Conservation (phyloP, 2,329 filamentous ascomycete species). For the Penicillium sp. region DNA sequence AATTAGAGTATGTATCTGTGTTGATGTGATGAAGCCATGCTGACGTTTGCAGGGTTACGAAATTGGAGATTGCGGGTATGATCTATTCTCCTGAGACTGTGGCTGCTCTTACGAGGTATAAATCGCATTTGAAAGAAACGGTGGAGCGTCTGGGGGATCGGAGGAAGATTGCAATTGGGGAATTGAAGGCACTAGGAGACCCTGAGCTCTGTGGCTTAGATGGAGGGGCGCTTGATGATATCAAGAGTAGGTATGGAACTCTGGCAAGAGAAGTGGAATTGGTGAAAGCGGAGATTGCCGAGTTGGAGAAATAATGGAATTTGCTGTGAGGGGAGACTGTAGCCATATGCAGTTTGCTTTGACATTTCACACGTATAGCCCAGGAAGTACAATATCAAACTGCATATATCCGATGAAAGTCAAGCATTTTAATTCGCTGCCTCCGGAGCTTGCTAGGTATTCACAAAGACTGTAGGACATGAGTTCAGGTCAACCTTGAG, state of each 20-base stretch:
- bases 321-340: not conserved
- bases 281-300: slow-evolving; percentile 34
- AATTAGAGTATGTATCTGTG: slow-evolving; percentile 35
- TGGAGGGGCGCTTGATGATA: slow-evolving; percentile 34
- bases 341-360: too few species aligned
- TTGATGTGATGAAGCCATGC: not conserved
- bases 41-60: slow-evolving; percentile 33
- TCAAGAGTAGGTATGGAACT: slow-evolving; percentile 41
- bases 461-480: too few species aligned
- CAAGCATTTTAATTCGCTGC: too few species aligned
- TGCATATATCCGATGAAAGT: too few species aligned
- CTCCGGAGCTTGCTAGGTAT: too few species aligned
- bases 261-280: slow-evolving; percentile 41
- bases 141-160: slow-evolving; percentile 33
- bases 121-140: slow-evolving; percentile 33
- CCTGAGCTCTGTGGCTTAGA: slow-evolving; percentile 19
- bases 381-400: too few species aligned
- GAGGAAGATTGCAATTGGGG: slow-evolving; percentile 29
- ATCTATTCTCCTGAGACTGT: slow-evolving; percentile 43
- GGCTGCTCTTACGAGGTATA: slow-evolving; percentile 36
- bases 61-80: slow-evolving; percentile 37
- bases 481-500: not conserved
- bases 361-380: too few species aligned
- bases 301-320: slow-evolving; percentile 14
- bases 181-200: slow-evolving; percentile 39